Evolutionary conservation across 2,329 filamentous ascomycete genomes (phyloP), one percentile per base, ranked within the genome.

Genomic region (Stylonectria norvegica): DNA sequence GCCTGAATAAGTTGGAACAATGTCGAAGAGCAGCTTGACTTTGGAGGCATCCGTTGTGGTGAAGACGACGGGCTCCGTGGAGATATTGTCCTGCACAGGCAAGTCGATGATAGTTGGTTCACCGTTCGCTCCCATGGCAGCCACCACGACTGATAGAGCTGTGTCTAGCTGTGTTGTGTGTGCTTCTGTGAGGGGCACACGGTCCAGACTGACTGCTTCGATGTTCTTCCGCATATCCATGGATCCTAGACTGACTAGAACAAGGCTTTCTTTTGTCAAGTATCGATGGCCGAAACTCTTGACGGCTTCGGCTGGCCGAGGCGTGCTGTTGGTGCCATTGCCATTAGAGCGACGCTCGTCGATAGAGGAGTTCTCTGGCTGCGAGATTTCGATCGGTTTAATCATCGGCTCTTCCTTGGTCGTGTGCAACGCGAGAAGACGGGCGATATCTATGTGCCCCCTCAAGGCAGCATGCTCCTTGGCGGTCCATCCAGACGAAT

Each of bases 241-340:
- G 0, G 88, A 91, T 0, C 93, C 93, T 7, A 98, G 71, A 57
- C 89, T 96, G 55, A 98, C 90, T 34, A 97, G 73, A 4, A 98
- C 79, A 72, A 98, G 83, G 48, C 87, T 87, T 56, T 95, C 84
- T 36, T 94, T 81, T 14, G 82, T 94, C 36, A 98, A 76, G 65
- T 97, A 98, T 38, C 91, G 82, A 71, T 98, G 93, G 40, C 93
- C 93, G 64, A 97, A 98, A 1, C 89, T 87, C 66, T 97, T 97
- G 50, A 97, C 79, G 5, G 90, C 85, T 49, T 96, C 89, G 3
- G 82, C 71, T 5, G 75, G 67, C 36, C 81, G 73, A 5, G 72
- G 63, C 15, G 62, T 54, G 38, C 65, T 61, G 55, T 76, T 69
- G 15, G 64, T 58, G 42, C 70, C 65, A 53, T 78, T 71, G 42